A percentile compares a stretch with the other conserved stretches of the same genome.
Evolutionary conservation across 805 yeast genomes (phyloP).

Genomic region (Henningerozyma blattae): DNA sequence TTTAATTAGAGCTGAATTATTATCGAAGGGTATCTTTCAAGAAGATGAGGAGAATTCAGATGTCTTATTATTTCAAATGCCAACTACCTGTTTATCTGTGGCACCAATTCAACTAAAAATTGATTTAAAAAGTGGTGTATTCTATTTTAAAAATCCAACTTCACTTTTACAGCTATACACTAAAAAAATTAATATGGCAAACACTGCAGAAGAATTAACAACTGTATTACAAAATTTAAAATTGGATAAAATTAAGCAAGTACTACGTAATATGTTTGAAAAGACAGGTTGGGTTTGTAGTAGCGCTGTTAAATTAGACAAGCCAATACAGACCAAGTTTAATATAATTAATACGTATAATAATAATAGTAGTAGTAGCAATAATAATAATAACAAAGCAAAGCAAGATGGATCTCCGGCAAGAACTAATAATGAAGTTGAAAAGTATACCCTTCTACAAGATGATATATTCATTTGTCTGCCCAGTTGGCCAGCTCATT

Average conservation of each 20-base stretch:
- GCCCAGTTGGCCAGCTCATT: slow-evolving; percentile 25
- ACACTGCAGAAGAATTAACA: slow-evolving; percentile 15
- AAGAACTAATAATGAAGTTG: background rate
- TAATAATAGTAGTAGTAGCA: background rate
- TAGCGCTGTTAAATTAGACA: slow-evolving; percentile 14
- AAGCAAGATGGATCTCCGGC: too few relatives aligned
- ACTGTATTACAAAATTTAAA: slow-evolving; percentile 19
- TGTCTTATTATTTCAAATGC: slow-evolving; percentile 21
- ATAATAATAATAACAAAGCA: background rate
- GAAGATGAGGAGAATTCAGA: slow-evolving; percentile 23
- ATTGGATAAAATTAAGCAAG: slow-evolving; percentile 20
- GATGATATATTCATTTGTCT: slow-evolving; percentile 22
- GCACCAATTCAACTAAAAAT: slow-evolving; percentile 24
- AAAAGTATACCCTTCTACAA: slow-evolving; percentile 8
- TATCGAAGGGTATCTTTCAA: slow-evolving; percentile 19
- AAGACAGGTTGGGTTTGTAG: slow-evolving; percentile 26
- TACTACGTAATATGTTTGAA: slow-evolving; percentile 24
- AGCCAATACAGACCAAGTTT: slow-evolving; percentile 13
- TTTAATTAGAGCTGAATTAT: slow-evolving; percentile 19
- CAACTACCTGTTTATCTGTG: slow-evolving; percentile 22
- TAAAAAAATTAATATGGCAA: slow-evolving; percentile 18
- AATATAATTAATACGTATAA: too few relatives aligned
- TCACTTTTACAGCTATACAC: slow-evolving; percentile 17
- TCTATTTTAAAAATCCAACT: slow-evolving; percentile 24
- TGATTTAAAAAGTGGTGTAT: slow-evolving; percentile 22